A percentile compares a stretch with the other conserved stretches of the same genome.
These are phyloP conservation scores for Vanderwaltozyma verrucispora DNA, from an alignment of 805 yeast species.

Conservation along the genomic window DNA sequence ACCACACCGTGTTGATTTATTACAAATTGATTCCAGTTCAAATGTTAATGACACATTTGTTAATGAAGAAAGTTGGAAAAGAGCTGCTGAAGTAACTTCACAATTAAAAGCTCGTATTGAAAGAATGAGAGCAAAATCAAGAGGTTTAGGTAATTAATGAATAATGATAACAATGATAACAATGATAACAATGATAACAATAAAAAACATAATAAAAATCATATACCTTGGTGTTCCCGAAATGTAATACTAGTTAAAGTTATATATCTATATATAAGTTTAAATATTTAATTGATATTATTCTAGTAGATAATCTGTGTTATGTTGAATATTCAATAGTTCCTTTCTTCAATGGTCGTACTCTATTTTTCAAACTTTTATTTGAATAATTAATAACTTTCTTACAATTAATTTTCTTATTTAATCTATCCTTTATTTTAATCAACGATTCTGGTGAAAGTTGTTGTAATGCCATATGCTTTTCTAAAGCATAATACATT, in stretches of 20 bases:
- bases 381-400: background rate
- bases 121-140: conserved; percentile 62
- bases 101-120: conserved; percentile 81
- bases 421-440: background rate
- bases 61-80: conserved; percentile 69
- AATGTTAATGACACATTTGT: conserved; percentile 19
- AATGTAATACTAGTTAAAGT: no score
- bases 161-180: background rate
- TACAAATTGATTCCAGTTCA: conserved; percentile 12
- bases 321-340: no score
- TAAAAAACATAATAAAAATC: background rate
- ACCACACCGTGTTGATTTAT: conserved; percentile 22
- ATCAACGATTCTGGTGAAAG: background rate
- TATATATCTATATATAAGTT: no score
- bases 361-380: background rate
- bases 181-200: background rate
- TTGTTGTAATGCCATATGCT: background rate
- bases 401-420: background rate
- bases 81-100: conserved; percentile 83
- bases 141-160: background rate
- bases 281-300: no score
- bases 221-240: no score
- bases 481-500: background rate
- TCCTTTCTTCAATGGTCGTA: no score
- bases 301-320: no score